Evolutionary conservation across 768 basidiomycete species (phyloP).

Genomic region (Scleroderma bovista): DNA sequence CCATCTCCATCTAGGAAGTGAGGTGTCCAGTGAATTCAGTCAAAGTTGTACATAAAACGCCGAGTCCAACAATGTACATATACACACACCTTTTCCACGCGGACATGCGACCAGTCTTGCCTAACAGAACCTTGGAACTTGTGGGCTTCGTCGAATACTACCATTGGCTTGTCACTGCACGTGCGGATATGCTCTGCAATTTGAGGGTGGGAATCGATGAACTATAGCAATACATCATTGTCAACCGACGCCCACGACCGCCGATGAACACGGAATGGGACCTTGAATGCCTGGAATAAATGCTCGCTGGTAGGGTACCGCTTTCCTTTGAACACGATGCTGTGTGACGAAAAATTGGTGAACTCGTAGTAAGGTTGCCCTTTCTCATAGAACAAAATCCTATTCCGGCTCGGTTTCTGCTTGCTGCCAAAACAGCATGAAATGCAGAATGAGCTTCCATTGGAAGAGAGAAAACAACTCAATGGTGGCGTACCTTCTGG

Average conservation of each 20-base stretch:
- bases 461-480: not conserved
- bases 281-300: conserved; percentile 74
- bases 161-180: conserved; percentile 53
- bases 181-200: conserved; percentile 68
- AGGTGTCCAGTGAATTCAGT: too few relatives aligned
- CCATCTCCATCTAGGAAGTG: conserved; percentile 53
- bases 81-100: conserved; percentile 47
- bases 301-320: conserved; percentile 73
- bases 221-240: conserved; percentile 35
- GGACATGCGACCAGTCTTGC: conserved; percentile 63
- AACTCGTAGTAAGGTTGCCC: conserved; percentile 63
- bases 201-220: conserved; percentile 51
- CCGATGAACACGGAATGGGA: too few relatives aligned
- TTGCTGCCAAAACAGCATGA: not conserved
- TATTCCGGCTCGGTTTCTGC: not conserved
- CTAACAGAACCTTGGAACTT: conserved; percentile 59
- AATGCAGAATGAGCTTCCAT: not conserved
- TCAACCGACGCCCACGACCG: too few relatives aligned
- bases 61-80: not conserved
- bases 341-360: conserved; percentile 67
- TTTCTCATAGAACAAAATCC: conserved; percentile 60
- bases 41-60: not conserved
- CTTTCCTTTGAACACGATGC: conserved; percentile 59
- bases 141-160: conserved; percentile 62
- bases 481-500: not conserved